A percentile compares a stretch with the other conserved stretches of the same genome.
Conservation (phyloP, 192 early-diverging fungal genomes). For the Linnemannia hyalina region DNA sequence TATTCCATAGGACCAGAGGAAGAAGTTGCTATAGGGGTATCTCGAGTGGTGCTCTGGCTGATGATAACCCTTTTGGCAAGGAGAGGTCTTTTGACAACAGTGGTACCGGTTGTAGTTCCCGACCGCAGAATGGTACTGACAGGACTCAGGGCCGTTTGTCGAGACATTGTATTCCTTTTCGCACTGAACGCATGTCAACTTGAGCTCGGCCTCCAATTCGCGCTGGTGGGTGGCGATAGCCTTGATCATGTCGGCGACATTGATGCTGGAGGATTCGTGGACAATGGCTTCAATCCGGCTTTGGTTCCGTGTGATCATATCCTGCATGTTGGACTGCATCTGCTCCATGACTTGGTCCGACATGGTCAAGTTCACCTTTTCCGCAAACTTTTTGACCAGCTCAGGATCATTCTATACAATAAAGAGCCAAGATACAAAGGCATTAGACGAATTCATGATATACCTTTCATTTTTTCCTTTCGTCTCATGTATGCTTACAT, state of each 20-base stretch:
- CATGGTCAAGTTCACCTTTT: slow-evolving; percentile 26
- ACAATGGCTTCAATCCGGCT: slow-evolving; percentile 16
- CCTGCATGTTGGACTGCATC: slow-evolving; percentile 24
- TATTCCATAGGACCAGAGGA: slow-evolving; percentile 20
- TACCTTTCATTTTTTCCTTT: slow-evolving; percentile 2
- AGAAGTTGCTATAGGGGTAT: slow-evolving; percentile 35
- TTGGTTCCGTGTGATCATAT: slow-evolving; percentile 18
- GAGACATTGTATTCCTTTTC: slow-evolving; percentile 30
- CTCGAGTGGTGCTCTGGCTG: slow-evolving; percentile 33
- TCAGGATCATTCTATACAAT: slow-evolving; percentile 29
- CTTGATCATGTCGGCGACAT: slow-evolving; percentile 24
- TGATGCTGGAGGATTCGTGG: slow-evolving; percentile 13
- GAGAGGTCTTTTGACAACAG: slow-evolving; percentile 27
- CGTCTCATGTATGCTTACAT: not conserved
- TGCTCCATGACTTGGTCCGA: slow-evolving; percentile 39
- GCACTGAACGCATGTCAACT: slow-evolving; percentile 36
- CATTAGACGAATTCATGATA: not conserved
- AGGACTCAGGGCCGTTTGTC: slow-evolving; percentile 20
- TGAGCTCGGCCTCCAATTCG: slow-evolving; percentile 27
- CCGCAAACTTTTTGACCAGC: slow-evolving; percentile 35
- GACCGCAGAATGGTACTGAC: slow-evolving; percentile 20
- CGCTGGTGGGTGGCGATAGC: slow-evolving; percentile 15
- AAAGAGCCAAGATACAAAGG: not conserved
- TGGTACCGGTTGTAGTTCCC: slow-evolving; percentile 12
- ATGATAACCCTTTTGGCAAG: slow-evolving; percentile 28